A percentile compares a stretch with the other conserved stretches of the same genome.
Conservation (phyloP, 371 early-diverging fungal species). For the Saksenaea oblongispora region DNA sequence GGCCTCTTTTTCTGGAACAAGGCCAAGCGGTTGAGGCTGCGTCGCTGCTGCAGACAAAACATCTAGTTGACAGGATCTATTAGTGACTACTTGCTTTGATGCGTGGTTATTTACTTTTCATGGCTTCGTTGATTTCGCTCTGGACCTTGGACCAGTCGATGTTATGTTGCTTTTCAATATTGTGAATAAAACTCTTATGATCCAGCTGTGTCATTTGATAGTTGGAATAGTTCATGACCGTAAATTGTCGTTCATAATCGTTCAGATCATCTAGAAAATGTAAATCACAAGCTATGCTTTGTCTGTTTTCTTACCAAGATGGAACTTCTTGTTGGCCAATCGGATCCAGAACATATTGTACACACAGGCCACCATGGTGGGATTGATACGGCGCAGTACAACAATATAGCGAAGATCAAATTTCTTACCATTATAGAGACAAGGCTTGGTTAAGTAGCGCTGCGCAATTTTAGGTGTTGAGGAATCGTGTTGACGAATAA, state of each 20-base stretch:
- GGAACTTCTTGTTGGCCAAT: slow-evolving; percentile 56
- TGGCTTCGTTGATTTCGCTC: slow-evolving; percentile 49
- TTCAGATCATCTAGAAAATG: slow-evolving; percentile 37
- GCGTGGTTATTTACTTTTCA: slow-evolving; percentile 36
- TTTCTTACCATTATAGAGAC: slow-evolving; percentile 61
- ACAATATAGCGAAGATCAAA: slow-evolving; percentile 64
- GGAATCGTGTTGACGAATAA: slow-evolving; percentile 53
- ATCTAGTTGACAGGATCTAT: slow-evolving; percentile 18
- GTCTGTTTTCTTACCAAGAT: slow-evolving; percentile 16
- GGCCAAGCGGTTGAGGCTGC: slow-evolving; percentile 50
- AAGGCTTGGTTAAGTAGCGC: slow-evolving; percentile 53
- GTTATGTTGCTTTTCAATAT: slow-evolving; percentile 58
- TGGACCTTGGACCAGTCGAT: slow-evolving; percentile 52
- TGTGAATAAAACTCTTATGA: slow-evolving; percentile 56
- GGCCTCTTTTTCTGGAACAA: slow-evolving; percentile 25
- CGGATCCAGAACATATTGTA: slow-evolving; percentile 69
- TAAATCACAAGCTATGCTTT: not conserved
- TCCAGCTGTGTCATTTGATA: slow-evolving; percentile 60
- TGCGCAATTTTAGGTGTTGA: slow-evolving; percentile 55
- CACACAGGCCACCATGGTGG: slow-evolving; percentile 41
- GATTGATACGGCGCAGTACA: slow-evolving; percentile 44
- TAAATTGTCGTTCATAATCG: slow-evolving; percentile 62
- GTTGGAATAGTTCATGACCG: slow-evolving; percentile 61
- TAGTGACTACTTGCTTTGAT: not conserved
- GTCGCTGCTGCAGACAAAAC: slow-evolving; percentile 51